These are phyloP conservation scores for Yamadazyma buinensis DNA, from an alignment of 1,139 yeast genomes.

Conservation along the genomic window DNA sequence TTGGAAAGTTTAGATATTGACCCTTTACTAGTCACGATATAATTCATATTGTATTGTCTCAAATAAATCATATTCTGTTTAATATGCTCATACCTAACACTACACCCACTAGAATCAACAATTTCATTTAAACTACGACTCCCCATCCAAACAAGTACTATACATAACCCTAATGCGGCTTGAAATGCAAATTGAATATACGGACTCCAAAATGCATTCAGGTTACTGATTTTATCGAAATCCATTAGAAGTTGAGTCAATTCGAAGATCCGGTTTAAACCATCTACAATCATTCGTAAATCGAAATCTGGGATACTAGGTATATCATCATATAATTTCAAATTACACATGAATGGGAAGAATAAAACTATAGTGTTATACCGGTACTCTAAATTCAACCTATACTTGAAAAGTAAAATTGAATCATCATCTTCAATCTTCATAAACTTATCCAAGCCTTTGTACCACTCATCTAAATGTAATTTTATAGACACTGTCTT, in stretches of 20 bases:
- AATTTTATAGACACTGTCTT: conserved; percentile 2
- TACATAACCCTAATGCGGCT: conserved; percentile 7
- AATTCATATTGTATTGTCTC: conserved; percentile 4
- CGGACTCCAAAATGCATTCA: conserved; percentile 9
- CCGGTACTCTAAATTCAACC: conserved; percentile 5
- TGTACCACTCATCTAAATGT: conserved; percentile 5
- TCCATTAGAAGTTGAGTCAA: conserved; percentile 1
- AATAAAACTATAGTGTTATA: conserved; percentile 2
- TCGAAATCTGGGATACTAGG: conserved; percentile 3
- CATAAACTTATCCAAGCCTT: conserved; percentile 1
- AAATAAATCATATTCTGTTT: conserved; percentile 3
- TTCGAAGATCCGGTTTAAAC: conserved; percentile 1
- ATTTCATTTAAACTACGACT: not conserved
- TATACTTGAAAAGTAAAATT: conserved; percentile 1
- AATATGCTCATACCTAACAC: not conserved
- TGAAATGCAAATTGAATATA: conserved; percentile 7
- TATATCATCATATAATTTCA: not conserved
- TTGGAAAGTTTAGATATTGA: conserved; percentile 6
- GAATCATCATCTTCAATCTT: not conserved
- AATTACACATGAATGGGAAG: conserved; percentile 3
- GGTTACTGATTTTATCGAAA: conserved; percentile 2
- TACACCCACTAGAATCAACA: not conserved
- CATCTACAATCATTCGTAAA: conserved; percentile 6
- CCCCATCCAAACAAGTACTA: conserved; percentile 5
- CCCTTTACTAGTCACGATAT: conserved; percentile 3